phyloP scores from a whole-genome alignment of 2,329 filamentous ascomycete genomes.

The Gnomoniopsis smithogilvyi region DNA sequence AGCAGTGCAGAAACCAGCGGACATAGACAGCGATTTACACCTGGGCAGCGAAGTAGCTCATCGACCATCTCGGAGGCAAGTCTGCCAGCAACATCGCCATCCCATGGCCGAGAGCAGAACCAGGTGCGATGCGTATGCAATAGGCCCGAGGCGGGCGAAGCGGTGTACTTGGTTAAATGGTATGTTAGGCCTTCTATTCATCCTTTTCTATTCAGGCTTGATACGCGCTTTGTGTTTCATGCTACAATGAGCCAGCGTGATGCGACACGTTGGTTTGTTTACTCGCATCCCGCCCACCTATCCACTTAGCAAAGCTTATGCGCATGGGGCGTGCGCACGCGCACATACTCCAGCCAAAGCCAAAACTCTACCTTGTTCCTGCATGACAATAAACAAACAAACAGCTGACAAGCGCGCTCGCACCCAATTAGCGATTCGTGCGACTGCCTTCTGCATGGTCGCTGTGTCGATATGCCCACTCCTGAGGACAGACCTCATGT shows the following conservation, averaged over 20 bases:
- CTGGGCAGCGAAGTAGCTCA: slow-evolving; percentile 28
- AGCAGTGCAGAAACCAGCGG: slow-evolving; percentile 27
- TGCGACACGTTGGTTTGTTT: background rate
- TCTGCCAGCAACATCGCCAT: slow-evolving; percentile 39
- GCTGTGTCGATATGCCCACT: slow-evolving; percentile 55
- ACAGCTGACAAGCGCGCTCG: slow-evolving; percentile 9
- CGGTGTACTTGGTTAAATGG: slow-evolving; percentile 63
- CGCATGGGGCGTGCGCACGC: background rate
- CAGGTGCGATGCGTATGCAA: slow-evolving; percentile 58
- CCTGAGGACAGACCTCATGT: slow-evolving; percentile 51
- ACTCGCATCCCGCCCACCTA: background rate
- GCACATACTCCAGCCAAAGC: background rate
- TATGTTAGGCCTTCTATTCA: slow-evolving; percentile 32
- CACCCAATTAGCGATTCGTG: slow-evolving; percentile 53
- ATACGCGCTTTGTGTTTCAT: background rate
- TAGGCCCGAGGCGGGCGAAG: slow-evolving; percentile 37
- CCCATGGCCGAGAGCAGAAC: slow-evolving; percentile 32
- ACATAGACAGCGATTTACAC: slow-evolving; percentile 34
- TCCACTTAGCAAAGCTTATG: background rate
- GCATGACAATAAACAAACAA: slow-evolving; percentile 16
- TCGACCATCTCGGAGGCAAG: slow-evolving; percentile 48
- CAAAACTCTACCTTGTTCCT: background rate
- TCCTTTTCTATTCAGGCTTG: background rate
- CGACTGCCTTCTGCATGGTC: slow-evolving; percentile 63
- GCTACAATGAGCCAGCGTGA: background rate